Evolutionary conservation across 495 filamentous ascomycete species (phyloP), one percentile per base, ranked within the genome.

Genomic region (Cenococcum geophilum): DNA sequence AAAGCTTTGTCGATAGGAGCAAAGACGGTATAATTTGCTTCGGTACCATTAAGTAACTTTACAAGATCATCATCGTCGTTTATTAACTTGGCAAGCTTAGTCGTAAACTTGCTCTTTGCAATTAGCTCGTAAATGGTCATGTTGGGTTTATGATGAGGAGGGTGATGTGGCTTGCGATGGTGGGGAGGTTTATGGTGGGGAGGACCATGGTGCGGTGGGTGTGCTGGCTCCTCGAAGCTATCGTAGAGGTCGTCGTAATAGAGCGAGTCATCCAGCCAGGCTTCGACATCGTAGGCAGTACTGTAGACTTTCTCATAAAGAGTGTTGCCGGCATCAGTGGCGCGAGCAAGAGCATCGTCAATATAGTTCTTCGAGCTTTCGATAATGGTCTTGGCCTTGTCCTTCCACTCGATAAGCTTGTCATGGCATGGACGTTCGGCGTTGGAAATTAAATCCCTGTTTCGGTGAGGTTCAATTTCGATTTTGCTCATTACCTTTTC

Each of bases 51-150:
- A 48, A 97, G 82, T 16, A 82, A 68, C 20, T 83, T 66, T 37
- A 89, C 83, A 18, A 97, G 76, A 25, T 92, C 83, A 5, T 80
- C 74, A 71, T 86, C 82, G 59, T 88, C 78, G 57, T 86, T 79
- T 72, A 96, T 79, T 35, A 93, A 77, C 62, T 84, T 78, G 21
- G 86, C 84, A 45, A 96, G 83, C 71, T 83, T 88, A 36, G 80
- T 85, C 21, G 88, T 91, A 75, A 91, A 82, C 61, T 88, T 87
- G 75, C 79, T 86, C 51, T 81, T 76, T 12, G 78, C 72, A 72
- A 97, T 89, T 23, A 91, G 73, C 62, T 95, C 76, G 73, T 89
- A 95, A 55, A 95, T 77, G 34, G 89, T 95, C 68, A 75, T 65
- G 69, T 91, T 87, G n/a, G 78, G 66, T 45, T 66, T 65, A n/a